Base-by-base conservation (phyloP, 2,329 filamentous ascomycete species). In the Bipolaris victoriae region DNA sequence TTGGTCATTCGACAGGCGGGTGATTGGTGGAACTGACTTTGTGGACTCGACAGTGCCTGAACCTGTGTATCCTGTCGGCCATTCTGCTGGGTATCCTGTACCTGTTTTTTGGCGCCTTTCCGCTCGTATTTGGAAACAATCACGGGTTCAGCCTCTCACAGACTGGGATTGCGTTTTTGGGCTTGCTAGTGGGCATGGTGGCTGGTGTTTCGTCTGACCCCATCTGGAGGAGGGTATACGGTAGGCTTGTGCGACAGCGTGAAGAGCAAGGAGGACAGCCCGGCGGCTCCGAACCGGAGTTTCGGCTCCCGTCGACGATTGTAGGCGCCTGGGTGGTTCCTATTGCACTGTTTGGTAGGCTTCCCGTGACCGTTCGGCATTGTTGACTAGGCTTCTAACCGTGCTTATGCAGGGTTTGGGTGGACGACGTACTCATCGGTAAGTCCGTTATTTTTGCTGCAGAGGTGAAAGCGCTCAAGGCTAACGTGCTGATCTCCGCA, bases 61-160 rank as follows among this genome's bases (percentile, higher is more conserved):
- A 87, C 64, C 86, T 97, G 24, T 95, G 92, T 76, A 78, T 95
- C 20, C 90, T 93, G 66, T 91, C 90, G 0, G 91, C 92, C 37
- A 86, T 97, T 52, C 80, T 97, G n/a, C 82, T 97, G 7, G 93
- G 92, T 5, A 89, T 96, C 43, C 79, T 97, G 2, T 97, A 97
- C 72, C 85, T 97, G 37, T 96, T 96, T 80, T 96, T 96, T 73
- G 92, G 92, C 18, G 92, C 92, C 0, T 96, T 97, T 68, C 85
- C 89, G 5, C 80, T 96, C 43, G 87, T 97, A 15, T 97, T 97
- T 70, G 75, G 82, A 24, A 84, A 83, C 43, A 87, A 90, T 45
- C 89, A 96, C 73, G 87, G 85, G 18, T 92, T 97, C 79, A 86
- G 86, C 51, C 80, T 92, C 10, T 95, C 89, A 82, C 90, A 96